These are phyloP conservation scores for Skeletonema potamos DNA, from an alignment of 108 stramenopile genomes.

Conservation along the genomic window DNA sequence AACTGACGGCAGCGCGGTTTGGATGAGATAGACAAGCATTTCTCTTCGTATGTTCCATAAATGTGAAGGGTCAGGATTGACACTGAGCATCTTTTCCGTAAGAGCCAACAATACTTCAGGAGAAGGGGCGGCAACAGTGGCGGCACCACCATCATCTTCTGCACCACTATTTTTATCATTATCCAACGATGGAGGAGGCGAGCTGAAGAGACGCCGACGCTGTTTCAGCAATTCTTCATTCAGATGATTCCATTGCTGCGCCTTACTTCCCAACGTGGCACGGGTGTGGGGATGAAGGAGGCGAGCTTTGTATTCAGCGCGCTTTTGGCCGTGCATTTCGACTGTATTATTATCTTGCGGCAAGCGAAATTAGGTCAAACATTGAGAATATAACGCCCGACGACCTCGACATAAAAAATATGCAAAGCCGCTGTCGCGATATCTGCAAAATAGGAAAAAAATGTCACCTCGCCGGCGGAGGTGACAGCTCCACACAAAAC, in stretches of 20 bases:
- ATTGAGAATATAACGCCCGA: too few relatives aligned
- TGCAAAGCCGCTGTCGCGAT: too few relatives aligned
- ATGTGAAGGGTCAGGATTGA: conserved; percentile 94
- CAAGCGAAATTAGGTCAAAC: too few relatives aligned
- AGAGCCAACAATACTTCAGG: conserved; percentile 56
- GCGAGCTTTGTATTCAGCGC: conserved; percentile 76
- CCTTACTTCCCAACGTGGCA: conserved; percentile 61
- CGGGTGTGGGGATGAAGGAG: conserved; percentile 59
- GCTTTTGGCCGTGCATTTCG: conserved; percentile 80
- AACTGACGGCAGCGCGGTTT: neutral
- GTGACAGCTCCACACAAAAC: too few relatives aligned
- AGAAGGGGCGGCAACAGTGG: conserved; percentile 15
- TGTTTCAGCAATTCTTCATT: conserved; percentile 49
- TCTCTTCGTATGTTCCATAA: conserved; percentile 97
- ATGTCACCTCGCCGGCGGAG: too few relatives aligned
- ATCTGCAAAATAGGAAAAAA: too few relatives aligned
- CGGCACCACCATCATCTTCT: conserved; percentile 12
- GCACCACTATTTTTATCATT: neutral
- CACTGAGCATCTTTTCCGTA: conserved; percentile 77
- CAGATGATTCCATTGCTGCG: conserved; percentile 76
- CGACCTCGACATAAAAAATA: too few relatives aligned
- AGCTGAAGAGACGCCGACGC: conserved; percentile 24
- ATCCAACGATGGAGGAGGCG: neutral
- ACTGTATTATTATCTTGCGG: too few relatives aligned
- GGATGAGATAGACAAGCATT: conserved; percentile 34